phyloP scores from a whole-genome alignment of 23 red algal genomes.

The Gracilaria gracilis region DNA sequence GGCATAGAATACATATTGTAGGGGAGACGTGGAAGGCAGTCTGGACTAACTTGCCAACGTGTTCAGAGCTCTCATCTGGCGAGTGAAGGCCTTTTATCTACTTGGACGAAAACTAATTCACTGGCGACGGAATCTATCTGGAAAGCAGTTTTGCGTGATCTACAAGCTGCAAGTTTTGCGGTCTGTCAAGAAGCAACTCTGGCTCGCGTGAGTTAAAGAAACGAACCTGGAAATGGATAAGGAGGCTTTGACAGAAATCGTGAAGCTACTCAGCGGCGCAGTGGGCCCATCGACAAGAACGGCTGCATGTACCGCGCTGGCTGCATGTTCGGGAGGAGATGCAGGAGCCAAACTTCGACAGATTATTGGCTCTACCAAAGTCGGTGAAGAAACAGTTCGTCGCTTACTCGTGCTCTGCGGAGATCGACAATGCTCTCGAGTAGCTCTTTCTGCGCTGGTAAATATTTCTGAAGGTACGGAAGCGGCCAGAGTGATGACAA shows the following conservation, averaged over 20 bases:
- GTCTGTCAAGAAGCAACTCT: too few relatives aligned
- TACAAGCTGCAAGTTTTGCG: too few relatives aligned
- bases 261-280: slow-evolving; percentile 41
- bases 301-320: slow-evolving; percentile 36
- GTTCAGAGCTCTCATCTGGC: too few relatives aligned
- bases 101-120: too few relatives aligned
- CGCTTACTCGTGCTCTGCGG: slow-evolving; percentile 45
- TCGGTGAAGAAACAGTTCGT: slow-evolving; percentile 8
- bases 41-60: too few relatives aligned
- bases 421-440: slow-evolving; percentile 19
- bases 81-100: too few relatives aligned
- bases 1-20: too few relatives aligned
- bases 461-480: slow-evolving; percentile 52
- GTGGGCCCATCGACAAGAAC: slow-evolving; percentile 24
- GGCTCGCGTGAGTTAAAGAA: too few relatives aligned
- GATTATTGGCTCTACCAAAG: slow-evolving; percentile 17
- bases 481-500: neutral
- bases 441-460: slow-evolving; percentile 62
- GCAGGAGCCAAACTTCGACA: slow-evolving; percentile 34
- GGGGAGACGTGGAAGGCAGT: too few relatives aligned
- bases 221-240: slow-evolving; percentile 27
- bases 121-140: too few relatives aligned
- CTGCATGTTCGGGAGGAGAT: slow-evolving; percentile 21
- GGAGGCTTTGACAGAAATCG: slow-evolving; percentile 8
- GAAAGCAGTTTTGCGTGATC: too few relatives aligned